phyloP scores from a whole-genome alignment of 1,139 yeast genomes.

The Protomyces inouyei region DNA sequence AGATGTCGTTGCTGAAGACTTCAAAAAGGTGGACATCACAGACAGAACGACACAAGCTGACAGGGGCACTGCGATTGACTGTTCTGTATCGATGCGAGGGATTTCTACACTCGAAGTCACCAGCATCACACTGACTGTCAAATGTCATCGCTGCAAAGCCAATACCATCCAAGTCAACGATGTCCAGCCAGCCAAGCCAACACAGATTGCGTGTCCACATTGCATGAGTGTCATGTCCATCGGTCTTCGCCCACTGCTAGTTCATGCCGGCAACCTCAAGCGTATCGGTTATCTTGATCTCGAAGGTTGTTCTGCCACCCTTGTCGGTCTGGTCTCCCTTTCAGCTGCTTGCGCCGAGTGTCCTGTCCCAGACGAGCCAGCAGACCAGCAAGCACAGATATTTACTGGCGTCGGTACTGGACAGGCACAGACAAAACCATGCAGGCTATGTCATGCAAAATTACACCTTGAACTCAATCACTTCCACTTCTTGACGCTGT shows the following conservation, averaged over 20 bases:
- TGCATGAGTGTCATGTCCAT: conserved; percentile 41
- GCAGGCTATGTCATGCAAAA: conserved; percentile 42
- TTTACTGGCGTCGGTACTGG: conserved; percentile 41
- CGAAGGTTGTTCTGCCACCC: conserved; percentile 40
- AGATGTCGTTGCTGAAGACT: not conserved
- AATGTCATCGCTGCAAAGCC: conserved; percentile 42
- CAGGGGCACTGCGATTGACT: conserved; percentile 22
- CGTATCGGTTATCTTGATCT: conserved; percentile 43
- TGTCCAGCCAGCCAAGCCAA: conserved; percentile 26
- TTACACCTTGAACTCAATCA: conserved; percentile 35
- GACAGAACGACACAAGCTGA: not conserved
- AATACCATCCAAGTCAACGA: conserved; percentile 28
- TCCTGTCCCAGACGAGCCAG: not conserved
- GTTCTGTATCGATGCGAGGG: conserved; percentile 38
- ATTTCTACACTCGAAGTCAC: conserved; percentile 41
- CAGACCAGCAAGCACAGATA: conserved; percentile 11
- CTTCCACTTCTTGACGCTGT: conserved; percentile 37
- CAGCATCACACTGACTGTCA: conserved; percentile 40
- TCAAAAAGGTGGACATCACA: not conserved
- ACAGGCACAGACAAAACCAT: conserved; percentile 37
- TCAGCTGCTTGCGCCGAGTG: conserved; percentile 43
- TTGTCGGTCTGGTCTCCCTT: conserved; percentile 40
- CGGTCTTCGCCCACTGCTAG: conserved; percentile 41
- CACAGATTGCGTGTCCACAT: conserved; percentile 39
- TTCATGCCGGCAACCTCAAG: conserved; percentile 35